Evolutionary conservation across 1,284 basidiomycete genomes (phyloP).

Genomic region (Schizophyllum amplum): DNA sequence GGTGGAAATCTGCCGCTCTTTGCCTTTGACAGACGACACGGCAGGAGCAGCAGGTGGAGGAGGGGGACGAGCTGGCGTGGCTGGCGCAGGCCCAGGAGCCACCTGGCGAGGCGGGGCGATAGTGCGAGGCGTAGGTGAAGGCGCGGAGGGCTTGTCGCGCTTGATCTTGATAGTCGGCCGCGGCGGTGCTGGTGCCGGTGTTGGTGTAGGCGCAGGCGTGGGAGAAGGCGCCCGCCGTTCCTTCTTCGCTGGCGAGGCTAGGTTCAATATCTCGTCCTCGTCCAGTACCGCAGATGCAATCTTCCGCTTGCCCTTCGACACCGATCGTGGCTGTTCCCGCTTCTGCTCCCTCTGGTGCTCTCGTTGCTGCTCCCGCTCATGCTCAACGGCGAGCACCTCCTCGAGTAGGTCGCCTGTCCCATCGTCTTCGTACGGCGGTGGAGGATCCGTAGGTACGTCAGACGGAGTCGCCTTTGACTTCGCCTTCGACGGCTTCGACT

Average conservation of each 20-base stretch:
- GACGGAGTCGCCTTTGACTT: constrained; percentile 22
- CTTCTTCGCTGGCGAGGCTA: constrained; percentile 54
- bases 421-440: constrained; percentile 63
- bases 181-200: constrained; percentile 13
- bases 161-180: constrained; percentile 4
- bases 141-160: constrained; percentile 6
- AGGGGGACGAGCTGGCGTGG: not conserved
- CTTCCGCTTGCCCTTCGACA: constrained; percentile 42
- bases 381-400: constrained; percentile 58
- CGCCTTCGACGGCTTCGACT: constrained; percentile 38
- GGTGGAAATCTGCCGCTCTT: constrained; percentile 45
- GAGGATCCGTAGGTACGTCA: constrained; percentile 23
- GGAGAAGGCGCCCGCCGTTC: constrained; percentile 38
- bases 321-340: constrained; percentile 19
- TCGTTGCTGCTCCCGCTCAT: constrained; percentile 57
- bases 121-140: constrained; percentile 13
- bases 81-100: constrained; percentile 15
- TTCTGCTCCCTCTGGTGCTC: constrained; percentile 27
- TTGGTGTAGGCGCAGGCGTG: constrained; percentile 25
- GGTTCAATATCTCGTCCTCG: constrained; percentile 45
- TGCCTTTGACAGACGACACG: constrained; percentile 50
- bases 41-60: constrained; percentile 8
- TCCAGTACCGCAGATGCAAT: constrained; percentile 22
- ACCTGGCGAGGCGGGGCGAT: constrained; percentile 19
- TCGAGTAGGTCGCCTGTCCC: constrained; percentile 70